Percentiles rank a stretch among this genome's conserved stretches.
phyloP scores from a whole-genome alignment of 345 rosid species.

The Gossypium raimondii region DNA sequence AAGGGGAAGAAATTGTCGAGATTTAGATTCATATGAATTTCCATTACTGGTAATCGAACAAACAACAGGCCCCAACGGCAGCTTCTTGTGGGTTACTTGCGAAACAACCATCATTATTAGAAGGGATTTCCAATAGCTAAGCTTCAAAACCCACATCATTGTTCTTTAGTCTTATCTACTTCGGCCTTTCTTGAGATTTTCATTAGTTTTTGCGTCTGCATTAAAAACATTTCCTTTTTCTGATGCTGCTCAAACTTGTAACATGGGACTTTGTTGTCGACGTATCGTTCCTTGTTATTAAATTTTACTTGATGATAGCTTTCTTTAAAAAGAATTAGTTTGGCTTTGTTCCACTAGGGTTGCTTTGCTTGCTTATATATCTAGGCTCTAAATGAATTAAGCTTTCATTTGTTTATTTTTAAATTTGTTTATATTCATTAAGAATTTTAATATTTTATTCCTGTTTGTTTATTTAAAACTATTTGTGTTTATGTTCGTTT shows the following conservation, averaged over 20 bases:
- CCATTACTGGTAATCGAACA: not conserved
- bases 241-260: not conserved
- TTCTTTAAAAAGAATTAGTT: too few relatives aligned
- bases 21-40: not conserved
- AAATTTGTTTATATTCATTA: too few relatives aligned
- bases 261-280: not conserved
- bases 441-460: too few relatives aligned
- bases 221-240: not conserved
- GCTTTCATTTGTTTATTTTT: too few relatives aligned
- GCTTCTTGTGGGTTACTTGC: constrained; percentile 4
- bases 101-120: constrained; percentile 4
- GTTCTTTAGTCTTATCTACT: not conserved
- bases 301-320: too few relatives aligned
- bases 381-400: too few relatives aligned
- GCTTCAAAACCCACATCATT: not conserved
- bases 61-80: constrained; percentile 1
- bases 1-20: not conserved
- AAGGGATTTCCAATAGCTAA: not conserved
- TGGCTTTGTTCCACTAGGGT: not conserved
- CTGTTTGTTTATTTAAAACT: too few relatives aligned
- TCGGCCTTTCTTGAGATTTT: constrained; percentile 1
- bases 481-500: too few relatives aligned
- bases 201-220: not conserved
- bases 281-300: not conserved
- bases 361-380: not conserved